These are phyloP conservation scores for Nemania serpens DNA, from an alignment of 2,329 filamentous ascomycete genomes.

Conservation along the genomic window DNA sequence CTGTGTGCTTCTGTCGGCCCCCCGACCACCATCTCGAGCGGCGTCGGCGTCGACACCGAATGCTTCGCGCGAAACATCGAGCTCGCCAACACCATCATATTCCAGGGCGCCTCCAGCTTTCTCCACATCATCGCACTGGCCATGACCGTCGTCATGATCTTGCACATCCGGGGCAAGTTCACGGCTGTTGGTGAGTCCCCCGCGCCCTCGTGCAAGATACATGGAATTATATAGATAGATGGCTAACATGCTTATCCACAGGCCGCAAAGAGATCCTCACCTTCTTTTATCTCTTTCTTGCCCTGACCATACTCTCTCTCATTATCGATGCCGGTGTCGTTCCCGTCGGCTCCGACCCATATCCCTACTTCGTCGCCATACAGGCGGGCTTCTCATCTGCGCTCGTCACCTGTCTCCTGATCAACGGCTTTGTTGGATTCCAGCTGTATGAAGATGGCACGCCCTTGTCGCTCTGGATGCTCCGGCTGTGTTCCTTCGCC, in stretches of 20 bases:
- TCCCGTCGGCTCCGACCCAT: conserved; percentile 77
- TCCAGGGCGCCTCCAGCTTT: conserved; percentile 87
- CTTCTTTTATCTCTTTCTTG: conserved; percentile 97
- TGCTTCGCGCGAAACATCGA: conserved; percentile 97
- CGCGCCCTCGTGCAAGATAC: not conserved
- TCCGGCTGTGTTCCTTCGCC: conserved; percentile 75
- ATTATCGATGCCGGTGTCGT: conserved; percentile 92
- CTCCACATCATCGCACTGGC: conserved; percentile 88
- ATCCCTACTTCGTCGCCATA: conserved; percentile 88
- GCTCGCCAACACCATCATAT: conserved; percentile 97
- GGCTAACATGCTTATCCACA: conserved; percentile 37
- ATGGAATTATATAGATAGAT: not conserved
- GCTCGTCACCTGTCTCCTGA: conserved; percentile 83
- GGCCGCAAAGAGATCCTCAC: conserved; percentile 73
- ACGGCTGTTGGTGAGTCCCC: conserved; percentile 82
- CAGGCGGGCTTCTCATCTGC: conserved; percentile 87
- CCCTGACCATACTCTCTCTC: conserved; percentile 85
- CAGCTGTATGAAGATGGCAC: conserved; percentile 98
- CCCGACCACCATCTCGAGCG: conserved; percentile 67
- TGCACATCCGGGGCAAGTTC: conserved; percentile 96
- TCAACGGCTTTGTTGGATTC: conserved; percentile 98
- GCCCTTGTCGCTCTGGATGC: conserved; percentile 87
- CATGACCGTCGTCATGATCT: conserved; percentile 97
- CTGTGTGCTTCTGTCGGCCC: conserved; percentile 85
- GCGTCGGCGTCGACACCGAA: conserved; percentile 80